Percentiles rank a stretch among this genome's conserved stretches.
These are phyloP conservation scores for Chalciporus piperatus DNA, from an alignment of 768 basidiomycete genomes.

Conservation along the genomic window DNA sequence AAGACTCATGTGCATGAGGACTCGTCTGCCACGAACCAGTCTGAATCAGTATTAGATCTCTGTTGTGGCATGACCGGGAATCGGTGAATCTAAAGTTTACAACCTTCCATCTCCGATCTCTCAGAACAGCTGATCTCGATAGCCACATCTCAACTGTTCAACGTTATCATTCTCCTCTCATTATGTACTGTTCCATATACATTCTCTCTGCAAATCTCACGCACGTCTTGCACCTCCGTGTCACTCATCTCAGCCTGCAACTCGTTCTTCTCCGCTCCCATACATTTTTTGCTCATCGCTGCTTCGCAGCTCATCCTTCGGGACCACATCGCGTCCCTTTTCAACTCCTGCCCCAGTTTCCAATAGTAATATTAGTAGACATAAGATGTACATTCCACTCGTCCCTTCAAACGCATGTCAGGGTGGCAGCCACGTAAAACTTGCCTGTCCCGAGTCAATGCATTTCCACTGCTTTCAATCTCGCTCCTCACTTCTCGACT, in stretches of 20 bases:
- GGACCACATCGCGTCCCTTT: neutral
- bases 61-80: neutral
- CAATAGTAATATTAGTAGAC: slow-evolving; percentile 10
- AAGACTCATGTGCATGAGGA: neutral
- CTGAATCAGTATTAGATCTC: neutral
- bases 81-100: slow-evolving; percentile 34
- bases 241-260: neutral
- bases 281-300: neutral
- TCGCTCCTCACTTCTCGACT: slow-evolving; percentile 4
- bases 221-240: slow-evolving; percentile 5
- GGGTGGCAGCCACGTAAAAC: slow-evolving; percentile 24
- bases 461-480: slow-evolving; percentile 4
- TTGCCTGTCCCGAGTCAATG: slow-evolving; percentile 6
- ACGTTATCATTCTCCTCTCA: slow-evolving; percentile 31
- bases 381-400: slow-evolving; percentile 2
- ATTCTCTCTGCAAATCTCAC: slow-evolving; percentile 29
- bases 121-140: slow-evolving; percentile 23
- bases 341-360: slow-evolving; percentile 11
- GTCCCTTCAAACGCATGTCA: slow-evolving; percentile 11
- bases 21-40: neutral
- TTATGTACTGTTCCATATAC: slow-evolving; percentile 25
- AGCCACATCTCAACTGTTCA: slow-evolving; percentile 10
- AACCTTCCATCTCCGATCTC: slow-evolving; percentile 31
- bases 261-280: neutral
- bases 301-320: neutral